Conservation (phyloP, 495 filamentous ascomycete genomes). For the Astrothelium macrocarpum region DNA sequence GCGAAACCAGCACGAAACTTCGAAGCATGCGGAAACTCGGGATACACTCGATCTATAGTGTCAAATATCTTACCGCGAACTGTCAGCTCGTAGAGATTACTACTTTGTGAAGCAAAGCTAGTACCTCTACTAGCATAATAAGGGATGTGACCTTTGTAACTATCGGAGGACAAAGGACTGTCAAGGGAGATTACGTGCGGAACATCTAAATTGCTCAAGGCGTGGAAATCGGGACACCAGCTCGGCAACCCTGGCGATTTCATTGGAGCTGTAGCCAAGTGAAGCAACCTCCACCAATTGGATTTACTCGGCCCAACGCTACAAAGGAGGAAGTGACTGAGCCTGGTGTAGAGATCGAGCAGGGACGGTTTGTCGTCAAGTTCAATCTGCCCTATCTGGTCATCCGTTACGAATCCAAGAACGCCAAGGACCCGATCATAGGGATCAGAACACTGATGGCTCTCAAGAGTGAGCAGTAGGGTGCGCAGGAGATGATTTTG, state of each 20-base stretch:
- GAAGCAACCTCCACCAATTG: neutral
- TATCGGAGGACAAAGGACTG: neutral
- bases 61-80: neutral
- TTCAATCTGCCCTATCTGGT: neutral
- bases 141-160: neutral
- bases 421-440: neutral
- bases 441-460: neutral
- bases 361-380: neutral
- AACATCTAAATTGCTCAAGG: neutral
- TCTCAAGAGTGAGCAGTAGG: neutral
- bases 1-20: neutral
- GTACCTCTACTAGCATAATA: neutral
- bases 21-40: neutral
- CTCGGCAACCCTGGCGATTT: neutral
- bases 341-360: neutral
- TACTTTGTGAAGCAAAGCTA: neutral
- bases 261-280: neutral
- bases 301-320: neutral
- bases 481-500: neutral
- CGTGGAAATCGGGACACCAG: neutral
- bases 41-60: neutral
- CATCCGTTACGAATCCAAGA: neutral
- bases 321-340: neutral
- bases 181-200: neutral
- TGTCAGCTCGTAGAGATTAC: neutral